phyloP scores from a whole-genome alignment of 805 yeast species.

The Saccharomycopsis sp. region DNA sequence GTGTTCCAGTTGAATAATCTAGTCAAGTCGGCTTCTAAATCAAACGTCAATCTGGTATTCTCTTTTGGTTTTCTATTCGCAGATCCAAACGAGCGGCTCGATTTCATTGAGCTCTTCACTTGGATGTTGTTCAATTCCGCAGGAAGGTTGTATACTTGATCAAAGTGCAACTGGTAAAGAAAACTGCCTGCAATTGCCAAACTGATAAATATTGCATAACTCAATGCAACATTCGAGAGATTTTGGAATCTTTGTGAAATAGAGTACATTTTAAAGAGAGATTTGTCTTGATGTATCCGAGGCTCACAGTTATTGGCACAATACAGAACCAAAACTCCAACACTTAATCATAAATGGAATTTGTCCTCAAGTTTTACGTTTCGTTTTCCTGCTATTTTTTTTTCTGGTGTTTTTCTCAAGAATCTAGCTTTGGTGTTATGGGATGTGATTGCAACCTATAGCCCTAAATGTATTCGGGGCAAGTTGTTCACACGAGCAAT shows the following conservation, averaged over 20 bases:
- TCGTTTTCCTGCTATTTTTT: no score
- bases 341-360: no score
- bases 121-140: constrained; percentile 32
- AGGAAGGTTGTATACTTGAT: constrained; percentile 39
- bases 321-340: no score
- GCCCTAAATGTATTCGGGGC: no score
- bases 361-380: no score
- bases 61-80: constrained; percentile 63
- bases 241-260: constrained; percentile 41
- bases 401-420: no score
- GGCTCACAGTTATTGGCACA: no score
- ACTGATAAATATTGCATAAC: constrained; percentile 42
- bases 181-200: constrained; percentile 43
- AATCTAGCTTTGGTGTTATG: no score
- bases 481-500: no score
- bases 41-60: constrained; percentile 64
- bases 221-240: constrained; percentile 46
- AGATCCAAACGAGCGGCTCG: constrained; percentile 64
- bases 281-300: no score
- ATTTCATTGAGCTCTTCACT: constrained; percentile 34
- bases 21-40: constrained; percentile 64
- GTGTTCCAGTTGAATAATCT: constrained; percentile 95
- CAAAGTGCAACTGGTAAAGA: constrained; percentile 39
- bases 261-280: constrained; percentile 37
- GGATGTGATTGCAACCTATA: no score